Conservation (phyloP, 106 monocot species). For the Dactylorhiza incarnata region DNA sequence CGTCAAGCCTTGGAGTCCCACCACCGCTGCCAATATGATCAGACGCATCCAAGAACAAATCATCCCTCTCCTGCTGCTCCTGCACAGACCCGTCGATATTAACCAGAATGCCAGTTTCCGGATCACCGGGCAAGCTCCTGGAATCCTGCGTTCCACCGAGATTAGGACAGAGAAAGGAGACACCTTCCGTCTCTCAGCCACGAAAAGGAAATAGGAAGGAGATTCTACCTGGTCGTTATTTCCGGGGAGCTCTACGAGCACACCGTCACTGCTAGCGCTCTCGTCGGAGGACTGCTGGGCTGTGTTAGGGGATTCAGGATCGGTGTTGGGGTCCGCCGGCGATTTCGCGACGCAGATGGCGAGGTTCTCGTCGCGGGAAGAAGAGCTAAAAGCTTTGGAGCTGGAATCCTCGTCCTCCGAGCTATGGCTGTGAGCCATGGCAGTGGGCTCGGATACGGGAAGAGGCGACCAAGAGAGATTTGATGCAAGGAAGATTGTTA, state of each 20-base stretch:
- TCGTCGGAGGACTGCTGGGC: constrained; percentile 38
- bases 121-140: constrained; percentile 24
- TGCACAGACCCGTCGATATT: constrained; percentile 76
- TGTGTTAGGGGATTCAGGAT: constrained; percentile 17
- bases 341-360: constrained; percentile 5
- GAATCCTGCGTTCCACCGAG: constrained; percentile 14
- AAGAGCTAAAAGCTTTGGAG: constrained; percentile 16
- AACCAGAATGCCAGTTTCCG: constrained; percentile 62
- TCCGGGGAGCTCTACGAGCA: constrained; percentile 80
- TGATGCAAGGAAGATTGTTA: no score
- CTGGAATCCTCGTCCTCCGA: constrained; percentile 27
- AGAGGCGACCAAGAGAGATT: background rate
- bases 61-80: constrained; percentile 56
- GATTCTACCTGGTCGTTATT: constrained; percentile 33
- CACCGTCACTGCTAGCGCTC: constrained; percentile 76
- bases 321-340: constrained; percentile 1
- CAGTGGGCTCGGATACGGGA: background rate
- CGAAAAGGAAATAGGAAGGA: background rate
- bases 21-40: constrained; percentile 39
- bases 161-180: background rate
- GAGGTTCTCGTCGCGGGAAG: constrained; percentile 1
- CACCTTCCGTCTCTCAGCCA: background rate
- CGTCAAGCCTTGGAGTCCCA: constrained; percentile 33
- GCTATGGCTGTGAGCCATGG: constrained; percentile 8
- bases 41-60: constrained; percentile 75